Evolutionary conservation across 73 alveolate species (phyloP).

Genomic region (Diophrys appendiculata): DNA sequence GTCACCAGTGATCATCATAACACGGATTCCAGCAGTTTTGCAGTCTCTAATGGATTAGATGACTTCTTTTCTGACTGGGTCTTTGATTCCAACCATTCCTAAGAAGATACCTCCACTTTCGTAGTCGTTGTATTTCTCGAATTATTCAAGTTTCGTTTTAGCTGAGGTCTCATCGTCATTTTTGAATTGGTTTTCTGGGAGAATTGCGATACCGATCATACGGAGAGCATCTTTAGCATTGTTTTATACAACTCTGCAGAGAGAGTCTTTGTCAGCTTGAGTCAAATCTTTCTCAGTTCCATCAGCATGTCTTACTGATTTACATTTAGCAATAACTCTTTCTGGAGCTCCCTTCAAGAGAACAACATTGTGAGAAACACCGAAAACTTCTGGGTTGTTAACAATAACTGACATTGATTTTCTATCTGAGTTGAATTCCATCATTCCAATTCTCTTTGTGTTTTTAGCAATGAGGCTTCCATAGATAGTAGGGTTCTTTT

Average conservation of each 20-base stretch:
- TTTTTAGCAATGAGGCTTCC: slow-evolving; percentile 21
- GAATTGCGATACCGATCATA: slow-evolving; percentile 45
- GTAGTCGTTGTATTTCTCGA: slow-evolving; percentile 57
- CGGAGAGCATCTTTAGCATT: slow-evolving; percentile 49
- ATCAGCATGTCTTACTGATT: slow-evolving; percentile 59
- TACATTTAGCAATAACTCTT: slow-evolving; percentile 80
- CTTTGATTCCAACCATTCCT: slow-evolving; percentile 92
- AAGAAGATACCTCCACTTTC: slow-evolving; percentile 78
- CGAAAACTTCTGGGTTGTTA: slow-evolving; percentile 7
- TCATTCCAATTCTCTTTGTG: slow-evolving; percentile 67
- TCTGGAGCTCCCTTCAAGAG: slow-evolving; percentile 96
- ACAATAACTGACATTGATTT: slow-evolving; percentile 96
- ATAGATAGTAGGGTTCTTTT: slow-evolving; percentile 51
- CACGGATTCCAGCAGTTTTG: slow-evolving; percentile 97
- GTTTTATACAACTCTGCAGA: slow-evolving; percentile 20
- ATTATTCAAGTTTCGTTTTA: slow-evolving; percentile 12
- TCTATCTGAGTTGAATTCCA: slow-evolving; percentile 96
- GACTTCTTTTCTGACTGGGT: slow-evolving; percentile 97
- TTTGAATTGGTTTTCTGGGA: too few relatives aligned
- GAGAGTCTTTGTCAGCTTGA: slow-evolving; percentile 23
- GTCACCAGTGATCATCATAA: slow-evolving; percentile 98
- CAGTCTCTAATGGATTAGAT: slow-evolving; percentile 85
- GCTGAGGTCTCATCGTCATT: slow-evolving; percentile 5
- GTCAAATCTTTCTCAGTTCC: slow-evolving; percentile 55
- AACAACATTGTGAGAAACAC: slow-evolving; percentile 54